Evolutionary conservation across 495 filamentous ascomycete genomes (phyloP).

Genomic region (Penicillium argentinense): DNA sequence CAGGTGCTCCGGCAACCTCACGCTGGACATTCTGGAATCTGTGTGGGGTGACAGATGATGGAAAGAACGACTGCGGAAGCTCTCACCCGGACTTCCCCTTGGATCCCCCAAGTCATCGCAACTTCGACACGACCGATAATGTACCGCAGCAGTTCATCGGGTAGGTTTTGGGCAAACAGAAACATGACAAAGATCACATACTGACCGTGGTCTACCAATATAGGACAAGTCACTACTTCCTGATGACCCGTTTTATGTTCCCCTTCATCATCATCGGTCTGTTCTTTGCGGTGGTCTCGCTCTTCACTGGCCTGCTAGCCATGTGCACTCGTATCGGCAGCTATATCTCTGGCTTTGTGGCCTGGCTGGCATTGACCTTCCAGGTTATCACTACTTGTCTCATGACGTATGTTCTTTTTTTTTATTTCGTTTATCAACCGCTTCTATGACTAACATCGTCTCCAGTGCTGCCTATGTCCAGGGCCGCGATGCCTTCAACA

Average conservation of each 20-base stretch:
- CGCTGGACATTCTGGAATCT: constrained; percentile 90
- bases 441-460: constrained; percentile 16
- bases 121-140: constrained; percentile 58
- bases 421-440: background rate
- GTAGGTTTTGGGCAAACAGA: constrained; percentile 28
- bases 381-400: constrained; percentile 61
- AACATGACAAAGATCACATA: background rate
- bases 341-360: constrained; percentile 56
- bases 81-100: constrained; percentile 61
- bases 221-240: constrained; percentile 60
- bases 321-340: constrained; percentile 60
- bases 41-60: constrained; percentile 52
- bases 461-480: constrained; percentile 71
- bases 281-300: constrained; percentile 60
- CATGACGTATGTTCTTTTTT: constrained; percentile 64
- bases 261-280: constrained; percentile 69
- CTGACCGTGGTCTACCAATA: too few species aligned
- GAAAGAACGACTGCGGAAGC: constrained; percentile 56
- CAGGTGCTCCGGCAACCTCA: constrained; percentile 60
- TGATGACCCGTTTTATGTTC: constrained; percentile 68
- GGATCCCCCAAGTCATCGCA: constrained; percentile 55
- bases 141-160: constrained; percentile 57
- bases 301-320: constrained; percentile 62
- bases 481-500: constrained; percentile 68
- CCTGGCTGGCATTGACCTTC: constrained; percentile 59